A percentile compares a stretch with the other conserved stretches of the same genome.
phyloP scores from a whole-genome alignment of 345 rosid genomes.

The Excoecaria agallocha region DNA sequence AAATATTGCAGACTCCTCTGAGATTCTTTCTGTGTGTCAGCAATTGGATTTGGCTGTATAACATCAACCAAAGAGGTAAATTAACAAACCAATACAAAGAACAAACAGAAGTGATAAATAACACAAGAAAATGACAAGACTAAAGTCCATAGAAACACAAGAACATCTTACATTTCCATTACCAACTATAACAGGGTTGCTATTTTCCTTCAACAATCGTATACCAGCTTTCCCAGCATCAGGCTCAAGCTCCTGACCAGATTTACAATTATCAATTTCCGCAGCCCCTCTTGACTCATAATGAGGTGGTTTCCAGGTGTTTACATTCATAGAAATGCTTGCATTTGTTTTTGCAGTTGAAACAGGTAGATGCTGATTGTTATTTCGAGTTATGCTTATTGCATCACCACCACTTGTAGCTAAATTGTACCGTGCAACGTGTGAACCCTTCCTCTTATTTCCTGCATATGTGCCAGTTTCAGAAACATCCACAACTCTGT shows the following conservation, averaged over 20 bases:
- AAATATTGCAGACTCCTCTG: constrained; percentile 39
- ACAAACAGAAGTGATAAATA: constrained; percentile 3
- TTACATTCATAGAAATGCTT: constrained; percentile 45
- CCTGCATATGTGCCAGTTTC: constrained; percentile 39
- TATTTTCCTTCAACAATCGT: constrained; percentile 41
- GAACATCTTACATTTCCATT: constrained; percentile 67
- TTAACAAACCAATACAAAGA: not conserved
- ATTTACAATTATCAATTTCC: constrained; percentile 40
- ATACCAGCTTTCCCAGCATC: constrained; percentile 34
- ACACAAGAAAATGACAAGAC: not conserved
- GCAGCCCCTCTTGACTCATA: constrained; percentile 43
- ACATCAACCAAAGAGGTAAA: constrained; percentile 15
- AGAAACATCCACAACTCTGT: constrained; percentile 24
- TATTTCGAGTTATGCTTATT: constrained; percentile 27
- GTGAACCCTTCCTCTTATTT: constrained; percentile 41
- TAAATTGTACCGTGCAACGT: constrained; percentile 37
- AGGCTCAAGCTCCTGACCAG: constrained; percentile 33
- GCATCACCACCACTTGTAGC: constrained; percentile 38
- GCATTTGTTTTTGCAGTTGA: constrained; percentile 38
- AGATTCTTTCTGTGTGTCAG: constrained; percentile 35
- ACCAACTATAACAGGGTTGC: constrained; percentile 31
- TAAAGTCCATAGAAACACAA: not conserved
- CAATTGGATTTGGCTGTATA: constrained; percentile 49
- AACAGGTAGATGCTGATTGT: constrained; percentile 33
- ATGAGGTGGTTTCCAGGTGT: constrained; percentile 50